A percentile compares a stretch with the other conserved stretches of the same genome.
Evolutionary conservation across 2,329 filamentous ascomycete species (phyloP).

Genomic region (Microsporum canis): DNA sequence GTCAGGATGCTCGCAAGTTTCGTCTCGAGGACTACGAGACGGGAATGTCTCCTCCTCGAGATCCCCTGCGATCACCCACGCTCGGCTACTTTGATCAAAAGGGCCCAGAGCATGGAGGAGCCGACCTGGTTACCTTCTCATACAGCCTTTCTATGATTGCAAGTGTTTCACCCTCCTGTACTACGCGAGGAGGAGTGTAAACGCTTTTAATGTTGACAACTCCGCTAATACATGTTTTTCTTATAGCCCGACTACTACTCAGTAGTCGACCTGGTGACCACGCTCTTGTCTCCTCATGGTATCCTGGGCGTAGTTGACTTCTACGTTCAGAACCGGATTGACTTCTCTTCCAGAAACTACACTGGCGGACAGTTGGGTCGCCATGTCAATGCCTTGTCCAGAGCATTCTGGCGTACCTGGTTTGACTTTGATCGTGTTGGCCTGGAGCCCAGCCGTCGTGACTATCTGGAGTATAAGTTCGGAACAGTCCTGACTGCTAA

Average conservation of each 20-base stretch:
- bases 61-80: too few relatives aligned
- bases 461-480: constrained; percentile 93
- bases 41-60: too few relatives aligned
- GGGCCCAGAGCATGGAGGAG: too few relatives aligned
- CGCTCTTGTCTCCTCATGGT: neutral
- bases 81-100: constrained; percentile 51
- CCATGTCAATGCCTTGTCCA: constrained; percentile 57
- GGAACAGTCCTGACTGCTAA: constrained; percentile 79
- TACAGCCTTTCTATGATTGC: too few relatives aligned
- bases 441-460: constrained; percentile 68
- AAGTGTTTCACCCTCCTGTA: too few relatives aligned
- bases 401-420: constrained; percentile 91
- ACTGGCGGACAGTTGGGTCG: constrained; percentile 75
- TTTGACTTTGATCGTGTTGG: constrained; percentile 88
- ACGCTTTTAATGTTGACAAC: too few relatives aligned
- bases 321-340: constrained; percentile 67
- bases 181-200: too few relatives aligned
- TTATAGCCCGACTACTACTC: too few relatives aligned
- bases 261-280: neutral
- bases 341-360: constrained; percentile 79
- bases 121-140: too few relatives aligned
- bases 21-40: constrained; percentile 58
- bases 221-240: too few relatives aligned
- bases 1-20: constrained; percentile 81
- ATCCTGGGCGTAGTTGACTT: neutral